A percentile compares a stretch with the other conserved stretches of the same genome.
Evolutionary conservation across 306 rosid species (phyloP).

Genomic region (Vigna reflexopilosa): DNA sequence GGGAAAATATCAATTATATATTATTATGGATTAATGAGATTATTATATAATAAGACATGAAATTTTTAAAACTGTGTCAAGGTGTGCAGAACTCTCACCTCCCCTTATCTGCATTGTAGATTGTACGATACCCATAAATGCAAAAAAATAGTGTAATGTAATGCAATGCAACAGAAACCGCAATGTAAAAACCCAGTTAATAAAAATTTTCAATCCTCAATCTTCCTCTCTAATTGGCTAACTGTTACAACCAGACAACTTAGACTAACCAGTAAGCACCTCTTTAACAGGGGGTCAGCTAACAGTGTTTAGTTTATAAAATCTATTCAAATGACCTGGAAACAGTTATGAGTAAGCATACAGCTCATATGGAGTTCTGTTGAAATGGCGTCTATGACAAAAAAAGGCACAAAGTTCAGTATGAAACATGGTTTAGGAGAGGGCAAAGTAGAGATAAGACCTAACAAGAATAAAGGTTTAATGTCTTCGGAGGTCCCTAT

Average conservation of each 20-base stretch:
- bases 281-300: slow-evolving; percentile 15
- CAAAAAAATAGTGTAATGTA: no score
- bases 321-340: neutral
- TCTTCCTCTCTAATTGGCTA: neutral
- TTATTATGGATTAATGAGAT: no score
- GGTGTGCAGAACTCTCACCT: no score
- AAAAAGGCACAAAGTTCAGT: slow-evolving; percentile 12
- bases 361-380: neutral
- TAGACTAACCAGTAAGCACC: neutral
- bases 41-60: no score
- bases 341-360: slow-evolving; percentile 22
- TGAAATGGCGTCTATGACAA: slow-evolving; percentile 11
- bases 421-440: slow-evolving; percentile 1
- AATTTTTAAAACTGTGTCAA: no score
- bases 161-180: no score
- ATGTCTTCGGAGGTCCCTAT: no score
- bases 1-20: no score
- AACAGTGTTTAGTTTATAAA: slow-evolving; percentile 29
- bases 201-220: neutral
- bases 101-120: no score
- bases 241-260: neutral
- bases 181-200: neutral
- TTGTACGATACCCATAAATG: no score
- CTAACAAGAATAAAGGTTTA: slow-evolving; percentile 11
- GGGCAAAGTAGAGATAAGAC: slow-evolving; percentile 7